Conservation (phyloP, 2,329 filamentous ascomycete species). For the Fusarium sp. region DNA sequence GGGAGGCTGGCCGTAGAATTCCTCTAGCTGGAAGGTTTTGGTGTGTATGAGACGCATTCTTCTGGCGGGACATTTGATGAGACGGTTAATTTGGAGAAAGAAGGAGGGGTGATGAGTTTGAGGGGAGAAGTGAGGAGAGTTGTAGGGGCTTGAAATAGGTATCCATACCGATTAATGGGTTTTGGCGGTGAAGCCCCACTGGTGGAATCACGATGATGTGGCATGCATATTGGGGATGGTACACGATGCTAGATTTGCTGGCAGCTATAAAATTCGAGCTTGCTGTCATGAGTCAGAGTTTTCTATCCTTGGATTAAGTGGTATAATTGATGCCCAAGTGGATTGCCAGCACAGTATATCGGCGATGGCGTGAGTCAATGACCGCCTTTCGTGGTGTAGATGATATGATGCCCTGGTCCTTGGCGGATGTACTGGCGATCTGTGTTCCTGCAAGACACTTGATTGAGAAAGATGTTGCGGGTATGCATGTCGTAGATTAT, state of each 20-base stretch:
- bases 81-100: too few species aligned
- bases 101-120: neutral
- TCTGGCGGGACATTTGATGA: neutral
- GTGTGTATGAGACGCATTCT: conserved; percentile 41
- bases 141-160: neutral
- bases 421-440: neutral
- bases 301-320: neutral
- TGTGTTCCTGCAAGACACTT: neutral
- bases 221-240: conserved; percentile 14
- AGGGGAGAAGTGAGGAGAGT: neutral
- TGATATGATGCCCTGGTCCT: neutral
- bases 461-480: neutral
- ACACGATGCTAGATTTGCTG: conserved; percentile 20
- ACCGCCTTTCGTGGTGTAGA: neutral
- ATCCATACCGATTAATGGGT: conserved; percentile 7
- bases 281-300: conserved; percentile 22
- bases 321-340: conserved; percentile 19
- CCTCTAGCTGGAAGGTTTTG: conserved; percentile 29
- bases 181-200: conserved; percentile 26
- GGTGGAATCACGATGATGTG: conserved; percentile 23
- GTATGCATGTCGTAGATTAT: conserved; percentile 5
- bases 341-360: neutral
- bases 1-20: conserved; percentile 39
- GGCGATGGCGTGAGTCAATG: neutral
- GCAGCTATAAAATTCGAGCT: neutral